Evolutionary conservation across 2,329 filamentous ascomycete genomes (phyloP).

Genomic region (Grosmannia clavigera): DNA sequence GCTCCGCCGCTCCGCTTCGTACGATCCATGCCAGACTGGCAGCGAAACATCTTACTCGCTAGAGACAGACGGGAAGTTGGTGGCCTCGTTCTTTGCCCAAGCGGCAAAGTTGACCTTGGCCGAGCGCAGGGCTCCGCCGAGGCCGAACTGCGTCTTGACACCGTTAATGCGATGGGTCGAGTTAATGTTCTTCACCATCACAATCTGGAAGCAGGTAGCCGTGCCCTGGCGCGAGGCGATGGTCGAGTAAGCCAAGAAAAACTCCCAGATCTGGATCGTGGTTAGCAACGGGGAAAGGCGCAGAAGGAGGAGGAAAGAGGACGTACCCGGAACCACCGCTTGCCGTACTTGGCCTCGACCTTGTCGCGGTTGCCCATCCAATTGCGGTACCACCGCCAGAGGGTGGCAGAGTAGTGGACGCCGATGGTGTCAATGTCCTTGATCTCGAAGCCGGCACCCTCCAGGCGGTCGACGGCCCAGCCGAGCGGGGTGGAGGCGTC

Average conservation of each 20-base stretch:
- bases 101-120: constrained; percentile 20
- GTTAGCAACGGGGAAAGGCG: not conserved
- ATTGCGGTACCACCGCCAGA: constrained; percentile 98
- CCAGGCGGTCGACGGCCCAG: constrained; percentile 72
- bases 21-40: not conserved
- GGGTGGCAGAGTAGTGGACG: constrained; percentile 90
- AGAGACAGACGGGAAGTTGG: constrained; percentile 18
- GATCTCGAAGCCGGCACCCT: constrained; percentile 79
- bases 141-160: constrained; percentile 53
- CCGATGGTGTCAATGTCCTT: constrained; percentile 89
- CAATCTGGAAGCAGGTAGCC: constrained; percentile 80
- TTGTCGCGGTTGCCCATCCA: constrained; percentile 92
- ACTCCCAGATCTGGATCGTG: constrained; percentile 66
- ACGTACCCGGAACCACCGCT: constrained; percentile 86
- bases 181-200: constrained; percentile 82
- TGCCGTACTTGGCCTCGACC: constrained; percentile 88
- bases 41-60: not conserved
- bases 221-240: constrained; percentile 74
- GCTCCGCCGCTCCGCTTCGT: not conserved
- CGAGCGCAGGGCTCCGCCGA: constrained; percentile 45
- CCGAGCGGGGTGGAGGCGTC: constrained; percentile 90
- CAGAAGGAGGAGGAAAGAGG: not conserved
- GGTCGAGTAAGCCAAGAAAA: constrained; percentile 75
- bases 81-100: constrained; percentile 21
- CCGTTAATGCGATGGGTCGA: constrained; percentile 71